A percentile compares a stretch with the other conserved stretches of the same genome.
Conservation (phyloP, 495 filamentous ascomycete genomes). For the Neurospora sublineolata region DNA sequence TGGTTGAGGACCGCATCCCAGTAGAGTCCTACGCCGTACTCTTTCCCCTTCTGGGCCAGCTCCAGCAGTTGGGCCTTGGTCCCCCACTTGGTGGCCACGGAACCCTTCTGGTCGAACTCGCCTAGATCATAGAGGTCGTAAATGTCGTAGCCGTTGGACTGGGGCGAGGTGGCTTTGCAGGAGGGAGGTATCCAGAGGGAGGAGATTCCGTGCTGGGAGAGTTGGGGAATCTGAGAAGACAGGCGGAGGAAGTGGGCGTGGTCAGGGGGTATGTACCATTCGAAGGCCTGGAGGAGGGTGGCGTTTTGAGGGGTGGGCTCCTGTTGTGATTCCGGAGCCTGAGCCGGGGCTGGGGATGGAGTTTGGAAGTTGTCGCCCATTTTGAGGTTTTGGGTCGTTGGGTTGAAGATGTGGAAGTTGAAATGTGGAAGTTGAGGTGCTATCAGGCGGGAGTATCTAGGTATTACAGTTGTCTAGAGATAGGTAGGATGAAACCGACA, state of each 20-base stretch:
- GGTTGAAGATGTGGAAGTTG: not conserved
- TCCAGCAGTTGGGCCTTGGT: slow-evolving; percentile 49
- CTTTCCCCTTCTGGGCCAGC: slow-evolving; percentile 38
- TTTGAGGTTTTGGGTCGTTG: not conserved
- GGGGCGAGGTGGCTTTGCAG: slow-evolving; percentile 54
- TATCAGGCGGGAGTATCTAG: not conserved
- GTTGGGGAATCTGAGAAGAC: slow-evolving; percentile 36
- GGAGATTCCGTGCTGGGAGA: slow-evolving; percentile 51
- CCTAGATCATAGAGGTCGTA: slow-evolving; percentile 69
- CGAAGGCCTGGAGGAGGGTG: slow-evolving; percentile 61
- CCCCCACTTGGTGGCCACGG: slow-evolving; percentile 61
- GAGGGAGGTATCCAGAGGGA: slow-evolving; percentile 60
- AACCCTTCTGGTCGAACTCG: slow-evolving; percentile 65
- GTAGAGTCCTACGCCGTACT: slow-evolving; percentile 47
- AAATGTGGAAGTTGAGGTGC: not conserved
- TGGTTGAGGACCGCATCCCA: slow-evolving; percentile 74
- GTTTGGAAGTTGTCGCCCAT: not conserved
- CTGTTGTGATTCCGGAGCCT: not conserved
- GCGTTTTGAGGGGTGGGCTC: slow-evolving; percentile 32
- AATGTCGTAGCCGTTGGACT: slow-evolving; percentile 65
- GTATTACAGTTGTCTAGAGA: not conserved
- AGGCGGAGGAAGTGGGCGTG: slow-evolving; percentile 54
- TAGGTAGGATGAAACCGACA: not conserved
- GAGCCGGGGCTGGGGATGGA: not conserved
- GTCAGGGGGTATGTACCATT: slow-evolving; percentile 63